These are phyloP conservation scores for Entamoeba nuttalli DNA, from an alignment of 208 protist species.

Conservation along the genomic window DNA sequence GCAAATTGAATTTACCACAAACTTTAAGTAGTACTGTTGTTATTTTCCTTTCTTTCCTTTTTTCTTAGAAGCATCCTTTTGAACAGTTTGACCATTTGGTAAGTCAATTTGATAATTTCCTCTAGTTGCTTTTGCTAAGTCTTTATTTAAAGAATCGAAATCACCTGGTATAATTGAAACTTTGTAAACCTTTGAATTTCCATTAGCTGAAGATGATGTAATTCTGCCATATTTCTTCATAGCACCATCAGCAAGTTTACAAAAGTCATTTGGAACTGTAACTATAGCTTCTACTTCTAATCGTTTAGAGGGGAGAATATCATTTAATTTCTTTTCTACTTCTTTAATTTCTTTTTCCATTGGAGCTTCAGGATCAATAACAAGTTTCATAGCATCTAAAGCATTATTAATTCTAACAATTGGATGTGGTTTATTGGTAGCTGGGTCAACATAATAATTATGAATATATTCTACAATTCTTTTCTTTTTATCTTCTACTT, in stretches of 20 bases:
- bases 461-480: neutral
- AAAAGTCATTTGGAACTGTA: neutral
- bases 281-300: neutral
- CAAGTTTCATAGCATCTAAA: neutral
- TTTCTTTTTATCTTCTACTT: neutral
- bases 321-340: neutral
- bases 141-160: neutral
- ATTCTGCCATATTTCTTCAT: neutral
- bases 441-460: neutral
- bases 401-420: neutral
- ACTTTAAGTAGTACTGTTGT: no score
- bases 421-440: neutral
- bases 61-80: neutral
- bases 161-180: neutral
- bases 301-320: neutral
- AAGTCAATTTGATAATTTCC: neutral
- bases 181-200: neutral
- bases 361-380: neutral
- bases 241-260: neutral
- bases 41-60: neutral
- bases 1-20: no score
- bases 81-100: neutral
- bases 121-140: neutral
- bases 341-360: neutral
- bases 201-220: neutral